These are phyloP conservation scores for Claviceps quebecensis DNA, from an alignment of 2,329 filamentous ascomycete genomes.

Conservation along the genomic window DNA sequence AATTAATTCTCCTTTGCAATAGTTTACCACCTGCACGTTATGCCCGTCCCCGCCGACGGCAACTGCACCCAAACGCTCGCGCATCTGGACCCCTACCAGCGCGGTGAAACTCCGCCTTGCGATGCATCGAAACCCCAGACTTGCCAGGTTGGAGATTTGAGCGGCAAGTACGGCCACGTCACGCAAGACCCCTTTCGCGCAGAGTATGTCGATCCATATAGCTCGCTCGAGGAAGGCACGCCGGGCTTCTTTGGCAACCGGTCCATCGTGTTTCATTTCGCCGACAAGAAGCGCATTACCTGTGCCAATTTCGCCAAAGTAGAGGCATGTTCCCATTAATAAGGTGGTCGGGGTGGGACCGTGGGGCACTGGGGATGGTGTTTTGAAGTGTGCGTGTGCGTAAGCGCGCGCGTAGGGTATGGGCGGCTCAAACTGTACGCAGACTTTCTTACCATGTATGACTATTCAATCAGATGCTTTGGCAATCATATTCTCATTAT, in stretches of 20 bases:
- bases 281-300: slow-evolving; percentile 48
- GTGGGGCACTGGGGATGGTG: no score
- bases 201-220: slow-evolving; percentile 42
- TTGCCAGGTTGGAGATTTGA: slow-evolving; percentile 65
- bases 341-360: no score
- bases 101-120: slow-evolving; percentile 49
- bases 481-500: no score
- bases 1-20: neutral
- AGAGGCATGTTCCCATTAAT: neutral
- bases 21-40: slow-evolving; percentile 63
- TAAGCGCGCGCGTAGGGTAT: no score
- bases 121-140: slow-evolving; percentile 40
- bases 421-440: no score
- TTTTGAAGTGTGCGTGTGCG: no score
- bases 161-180: slow-evolving; percentile 58
- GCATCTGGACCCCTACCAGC: slow-evolving; percentile 58
- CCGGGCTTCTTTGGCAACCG: slow-evolving; percentile 50
- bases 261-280: slow-evolving; percentile 49
- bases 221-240: slow-evolving; percentile 36
- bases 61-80: slow-evolving; percentile 56
- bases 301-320: slow-evolving; percentile 45
- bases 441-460: no score
- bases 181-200: slow-evolving; percentile 32
- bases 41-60: slow-evolving; percentile 47
- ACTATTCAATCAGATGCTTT: no score